These are phyloP conservation scores for Cladophialophora chaetospira DNA, from an alignment of 2,329 filamentous ascomycete species.

Conservation along the genomic window DNA sequence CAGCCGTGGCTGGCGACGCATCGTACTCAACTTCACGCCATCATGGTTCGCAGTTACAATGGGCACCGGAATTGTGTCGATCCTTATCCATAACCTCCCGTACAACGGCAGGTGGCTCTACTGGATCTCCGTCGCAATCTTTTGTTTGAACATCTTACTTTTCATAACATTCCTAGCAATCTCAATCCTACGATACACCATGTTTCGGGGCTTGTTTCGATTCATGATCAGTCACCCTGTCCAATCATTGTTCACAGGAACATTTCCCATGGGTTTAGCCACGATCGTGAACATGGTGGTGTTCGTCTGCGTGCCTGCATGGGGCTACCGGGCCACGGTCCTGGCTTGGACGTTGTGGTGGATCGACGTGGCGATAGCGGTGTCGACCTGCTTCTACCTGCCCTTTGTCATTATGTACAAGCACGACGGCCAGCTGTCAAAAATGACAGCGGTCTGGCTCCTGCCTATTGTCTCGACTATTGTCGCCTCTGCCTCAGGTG, in stretches of 20 bases:
- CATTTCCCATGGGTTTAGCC: constrained; percentile 65
- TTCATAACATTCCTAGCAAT: constrained; percentile 59
- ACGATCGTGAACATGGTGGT: constrained; percentile 66
- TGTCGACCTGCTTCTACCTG: constrained; percentile 46
- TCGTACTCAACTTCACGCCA: constrained; percentile 53
- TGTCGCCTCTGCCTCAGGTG: constrained; percentile 66
- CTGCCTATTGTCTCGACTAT: constrained; percentile 68
- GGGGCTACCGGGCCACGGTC: constrained; percentile 55
- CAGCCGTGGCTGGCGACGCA: constrained; percentile 24
- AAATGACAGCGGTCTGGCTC: constrained; percentile 66
- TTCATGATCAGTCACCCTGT: constrained; percentile 66
- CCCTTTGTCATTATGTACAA: constrained; percentile 50
- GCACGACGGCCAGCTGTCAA: constrained; percentile 47
- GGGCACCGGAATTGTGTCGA: constrained; percentile 68
- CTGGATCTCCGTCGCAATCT: constrained; percentile 56
- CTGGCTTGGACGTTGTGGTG: constrained; percentile 55
- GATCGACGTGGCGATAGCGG: constrained; percentile 49
- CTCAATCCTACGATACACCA: constrained; percentile 59
- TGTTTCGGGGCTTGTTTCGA: constrained; percentile 65
- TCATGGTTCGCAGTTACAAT: constrained; percentile 64
- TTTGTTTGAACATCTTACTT: constrained; percentile 59
- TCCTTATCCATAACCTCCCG: constrained; percentile 64
- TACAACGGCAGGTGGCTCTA: constrained; percentile 61
- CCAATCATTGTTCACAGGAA: constrained; percentile 66
- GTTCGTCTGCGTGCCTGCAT: constrained; percentile 57